Conservation (phyloP, 1,284 basidiomycete species). For the Gymnopus androsaceus region DNA sequence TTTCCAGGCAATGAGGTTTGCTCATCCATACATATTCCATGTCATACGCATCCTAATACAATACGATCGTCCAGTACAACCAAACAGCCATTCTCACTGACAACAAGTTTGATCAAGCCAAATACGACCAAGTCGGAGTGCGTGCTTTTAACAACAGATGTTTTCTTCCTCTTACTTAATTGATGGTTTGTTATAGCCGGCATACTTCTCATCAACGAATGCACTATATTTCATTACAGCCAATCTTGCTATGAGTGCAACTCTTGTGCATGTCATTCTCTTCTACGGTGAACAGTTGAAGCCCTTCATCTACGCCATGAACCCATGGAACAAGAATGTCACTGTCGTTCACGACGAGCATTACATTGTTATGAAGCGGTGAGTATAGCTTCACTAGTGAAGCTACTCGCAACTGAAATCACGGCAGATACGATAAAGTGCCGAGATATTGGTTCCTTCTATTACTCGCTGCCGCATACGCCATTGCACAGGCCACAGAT, state of each 20-base stretch:
- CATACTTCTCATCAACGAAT: slow-evolving; percentile 20
- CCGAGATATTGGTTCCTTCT: slow-evolving; percentile 10
- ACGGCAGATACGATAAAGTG: neutral
- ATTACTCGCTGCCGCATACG: slow-evolving; percentile 18
- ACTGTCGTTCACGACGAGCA: slow-evolving; percentile 21
- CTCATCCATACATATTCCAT: no score
- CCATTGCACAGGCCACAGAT: slow-evolving; percentile 21
- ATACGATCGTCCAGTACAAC: slow-evolving; percentile 13
- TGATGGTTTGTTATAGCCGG: slow-evolving; percentile 10
- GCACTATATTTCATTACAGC: slow-evolving; percentile 18
- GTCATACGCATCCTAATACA: no score
- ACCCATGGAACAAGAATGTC: slow-evolving; percentile 21
- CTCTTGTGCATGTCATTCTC: slow-evolving; percentile 21
- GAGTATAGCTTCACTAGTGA: slow-evolving; percentile 3
- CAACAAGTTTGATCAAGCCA: slow-evolving; percentile 19
- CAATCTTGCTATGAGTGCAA: slow-evolving; percentile 22
- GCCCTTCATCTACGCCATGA: slow-evolving; percentile 12
- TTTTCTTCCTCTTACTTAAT: neutral
- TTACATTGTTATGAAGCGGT: slow-evolving; percentile 19
- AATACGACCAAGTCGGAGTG: slow-evolving; percentile 20
- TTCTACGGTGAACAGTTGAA: slow-evolving; percentile 13
- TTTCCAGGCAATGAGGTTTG: no score
- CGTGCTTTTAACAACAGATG: neutral
- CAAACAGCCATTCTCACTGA: slow-evolving; percentile 21
- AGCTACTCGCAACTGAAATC: neutral